Base-by-base conservation (phyloP, 306 rosid species). In the Dicorynia guianensis region DNA sequence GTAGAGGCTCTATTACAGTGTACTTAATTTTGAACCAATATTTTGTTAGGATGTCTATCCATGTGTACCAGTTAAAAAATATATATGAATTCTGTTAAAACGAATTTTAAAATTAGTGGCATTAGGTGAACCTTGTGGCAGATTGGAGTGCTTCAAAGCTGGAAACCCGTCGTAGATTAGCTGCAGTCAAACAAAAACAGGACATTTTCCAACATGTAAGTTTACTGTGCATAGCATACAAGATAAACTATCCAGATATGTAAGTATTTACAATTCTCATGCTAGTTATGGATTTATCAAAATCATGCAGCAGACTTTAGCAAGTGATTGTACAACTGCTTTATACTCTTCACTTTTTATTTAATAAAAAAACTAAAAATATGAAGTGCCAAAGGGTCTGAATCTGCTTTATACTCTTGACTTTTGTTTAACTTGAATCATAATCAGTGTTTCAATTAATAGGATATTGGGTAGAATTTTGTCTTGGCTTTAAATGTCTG, bases 81-180 rank as follows among this genome's bases (percentile, higher is more conserved):
- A 18, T 7, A 38, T 9, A 12, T 11, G 38, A 67, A 18, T 48
- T 40, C 30, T 11, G 5, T 40, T 59, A 30, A 7, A 59, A 25
- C 4, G 9, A 36, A 40, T 43, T 36, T 5, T 25, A 30, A 34
- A 79, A 18, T 11, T 18, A 50, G 49, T 9, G 49, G 72, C 35
- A 38, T 74, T 76, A 50, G 75, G 65, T 71, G 63, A 79, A 90
- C 98, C 98, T 94, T 59, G 92, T 86, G 4, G 89, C 85, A 69
- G 91, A 92, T 64, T 91, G 97, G 65, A 92, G 88, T 48, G 95
- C 85, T 85, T 94, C 98, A 90, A 90, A 90, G 86, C 90, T 92
- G 85, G 97, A 92, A 43, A 88, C 60, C 40, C 83, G 91, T 4
- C 80, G 89, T 53, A 92, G 76, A 90, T 87, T 94, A 46, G 92